These are phyloP conservation scores for Pilobolus umbonatus DNA, from an alignment of 192 early-diverging fungal genomes.

Conservation along the genomic window DNA sequence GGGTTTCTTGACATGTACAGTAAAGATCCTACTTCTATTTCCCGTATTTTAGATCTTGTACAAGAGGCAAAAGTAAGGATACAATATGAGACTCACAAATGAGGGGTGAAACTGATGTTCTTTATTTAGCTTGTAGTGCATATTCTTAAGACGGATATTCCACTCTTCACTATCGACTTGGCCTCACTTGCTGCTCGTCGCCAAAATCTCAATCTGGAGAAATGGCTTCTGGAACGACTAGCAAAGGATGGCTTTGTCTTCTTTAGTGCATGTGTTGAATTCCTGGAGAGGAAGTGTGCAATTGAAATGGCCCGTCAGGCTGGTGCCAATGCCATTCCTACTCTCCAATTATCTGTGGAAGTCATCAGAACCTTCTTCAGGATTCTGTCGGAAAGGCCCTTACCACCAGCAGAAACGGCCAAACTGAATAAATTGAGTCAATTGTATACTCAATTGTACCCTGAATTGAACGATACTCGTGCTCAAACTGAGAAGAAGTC, in stretches of 20 bases:
- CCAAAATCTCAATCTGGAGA: slow-evolving; percentile 77
- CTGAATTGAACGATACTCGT: slow-evolving; percentile 32
- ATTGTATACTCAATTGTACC: slow-evolving; percentile 41
- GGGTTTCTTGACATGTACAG: slow-evolving; percentile 27
- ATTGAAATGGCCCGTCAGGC: slow-evolving; percentile 43
- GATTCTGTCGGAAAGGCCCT: slow-evolving; percentile 49
- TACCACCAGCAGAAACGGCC: slow-evolving; percentile 57
- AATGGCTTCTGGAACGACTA: slow-evolving; percentile 73
- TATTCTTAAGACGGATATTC: slow-evolving; percentile 62
- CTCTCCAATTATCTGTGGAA: slow-evolving; percentile 57
- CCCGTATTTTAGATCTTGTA: slow-evolving; percentile 29
- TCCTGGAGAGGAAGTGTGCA: slow-evolving; percentile 60
- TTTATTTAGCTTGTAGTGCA: slow-evolving; percentile 53
- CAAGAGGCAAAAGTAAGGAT: slow-evolving; percentile 32
- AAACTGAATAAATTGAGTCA: slow-evolving; percentile 47
- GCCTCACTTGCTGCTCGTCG: slow-evolving; percentile 72
- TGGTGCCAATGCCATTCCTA: slow-evolving; percentile 25
- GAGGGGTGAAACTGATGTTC: not conserved
- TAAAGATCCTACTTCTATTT: slow-evolving; percentile 24
- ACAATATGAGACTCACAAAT: not conserved
- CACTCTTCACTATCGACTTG: slow-evolving; percentile 69
- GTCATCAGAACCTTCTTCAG: slow-evolving; percentile 64
- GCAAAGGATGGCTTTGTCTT: slow-evolving; percentile 55
- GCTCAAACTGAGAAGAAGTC: slow-evolving; percentile 37
- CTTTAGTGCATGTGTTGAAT: slow-evolving; percentile 69